Conservation (phyloP, 2,329 filamentous ascomycete genomes). For the Fusarium albidum region DNA sequence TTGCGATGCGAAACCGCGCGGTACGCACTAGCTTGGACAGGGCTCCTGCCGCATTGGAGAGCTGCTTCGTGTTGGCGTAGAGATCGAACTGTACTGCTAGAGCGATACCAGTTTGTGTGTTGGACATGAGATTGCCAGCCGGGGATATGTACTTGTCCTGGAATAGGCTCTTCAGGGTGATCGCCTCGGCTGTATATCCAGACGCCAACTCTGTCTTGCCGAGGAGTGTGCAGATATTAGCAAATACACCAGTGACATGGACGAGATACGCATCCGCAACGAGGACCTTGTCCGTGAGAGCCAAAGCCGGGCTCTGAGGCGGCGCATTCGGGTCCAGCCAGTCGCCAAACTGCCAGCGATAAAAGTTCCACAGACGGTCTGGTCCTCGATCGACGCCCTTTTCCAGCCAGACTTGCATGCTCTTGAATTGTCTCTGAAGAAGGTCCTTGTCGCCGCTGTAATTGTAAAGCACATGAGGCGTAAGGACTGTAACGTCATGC, state of each 20-base stretch:
- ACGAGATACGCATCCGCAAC: conserved; percentile 58
- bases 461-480: not conserved
- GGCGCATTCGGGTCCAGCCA: not conserved
- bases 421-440: not conserved
- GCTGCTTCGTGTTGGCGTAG: conserved; percentile 4
- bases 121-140: conserved; percentile 30
- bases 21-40: conserved; percentile 26
- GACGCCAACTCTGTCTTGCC: conserved; percentile 31
- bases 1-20: conserved; percentile 32
- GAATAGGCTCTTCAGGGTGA: conserved; percentile 22
- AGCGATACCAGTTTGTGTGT: conserved; percentile 35
- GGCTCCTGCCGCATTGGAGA: conserved; percentile 14
- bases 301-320: conserved; percentile 47
- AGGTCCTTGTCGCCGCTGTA: not conserved
- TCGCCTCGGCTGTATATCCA: conserved; percentile 22
- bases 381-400: not conserved
- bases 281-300: conserved; percentile 49
- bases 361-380: not conserved
- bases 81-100: conserved; percentile 36
- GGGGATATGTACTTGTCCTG: conserved; percentile 33
- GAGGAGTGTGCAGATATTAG: conserved; percentile 45
- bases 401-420: not conserved
- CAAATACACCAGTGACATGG: conserved; percentile 49
- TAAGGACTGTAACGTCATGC: not conserved
- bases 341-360: not conserved